A percentile compares a stretch with the other conserved stretches of the same genome.
Evolutionary conservation across 768 basidiomycete species (phyloP).

Genomic region (Mycena rebaudengoi): DNA sequence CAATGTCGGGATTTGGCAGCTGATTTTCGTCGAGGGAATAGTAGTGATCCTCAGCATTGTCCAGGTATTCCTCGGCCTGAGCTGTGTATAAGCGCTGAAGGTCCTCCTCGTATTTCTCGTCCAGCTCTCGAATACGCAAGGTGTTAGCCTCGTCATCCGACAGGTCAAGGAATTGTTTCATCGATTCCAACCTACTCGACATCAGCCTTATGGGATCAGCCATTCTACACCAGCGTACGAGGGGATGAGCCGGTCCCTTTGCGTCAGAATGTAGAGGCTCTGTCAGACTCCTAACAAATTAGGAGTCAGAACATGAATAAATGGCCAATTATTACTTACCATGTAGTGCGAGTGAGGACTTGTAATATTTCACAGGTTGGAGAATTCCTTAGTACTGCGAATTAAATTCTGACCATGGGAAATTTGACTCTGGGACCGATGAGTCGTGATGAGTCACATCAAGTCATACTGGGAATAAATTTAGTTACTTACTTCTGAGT

Average conservation of each 20-base stretch:
- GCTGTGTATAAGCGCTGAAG: constrained; percentile 46
- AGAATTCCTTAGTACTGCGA: no score
- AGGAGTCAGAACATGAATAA: no score
- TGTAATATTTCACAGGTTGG: no score
- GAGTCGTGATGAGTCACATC: no score
- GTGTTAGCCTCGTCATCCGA: constrained; percentile 39
- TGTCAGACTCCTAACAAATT: no score
- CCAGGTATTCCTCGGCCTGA: constrained; percentile 45
- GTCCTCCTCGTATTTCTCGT: constrained; percentile 43
- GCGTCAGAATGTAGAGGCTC: constrained; percentile 50
- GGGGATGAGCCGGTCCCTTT: constrained; percentile 48
- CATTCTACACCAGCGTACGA: constrained; percentile 44
- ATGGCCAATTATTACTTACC: no score
- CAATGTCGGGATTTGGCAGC: constrained; percentile 30
- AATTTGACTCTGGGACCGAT: no score
- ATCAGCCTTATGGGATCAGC: neutral
- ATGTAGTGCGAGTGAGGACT: no score
- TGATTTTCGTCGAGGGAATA: constrained; percentile 39
- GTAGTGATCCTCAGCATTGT: constrained; percentile 45
- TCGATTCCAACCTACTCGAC: constrained; percentile 43
- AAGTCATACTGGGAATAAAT: no score
- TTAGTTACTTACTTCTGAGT: no score
- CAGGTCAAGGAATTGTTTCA: constrained; percentile 43
- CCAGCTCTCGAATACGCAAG: constrained; percentile 36
- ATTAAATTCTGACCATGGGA: no score